Evolutionary conservation across 1,284 basidiomycete species (phyloP), one percentile per base, ranked within the genome.

Genomic region (Schizophyllum amplum): DNA sequence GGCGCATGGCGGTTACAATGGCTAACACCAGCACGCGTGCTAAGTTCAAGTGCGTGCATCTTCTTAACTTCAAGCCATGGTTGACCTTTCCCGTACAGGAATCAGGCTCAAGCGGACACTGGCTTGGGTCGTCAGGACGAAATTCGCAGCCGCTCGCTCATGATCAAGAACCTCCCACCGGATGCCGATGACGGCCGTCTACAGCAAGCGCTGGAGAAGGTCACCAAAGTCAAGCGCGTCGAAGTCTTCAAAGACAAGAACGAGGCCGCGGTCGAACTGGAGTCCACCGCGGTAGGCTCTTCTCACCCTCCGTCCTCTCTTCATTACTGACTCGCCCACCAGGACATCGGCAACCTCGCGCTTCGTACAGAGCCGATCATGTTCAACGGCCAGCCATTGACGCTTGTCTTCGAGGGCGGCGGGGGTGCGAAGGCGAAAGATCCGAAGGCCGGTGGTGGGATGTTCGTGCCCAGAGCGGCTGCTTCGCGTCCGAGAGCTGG

Each of bases 171-270:
- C 52, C 75, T 98, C n/a, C 90, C 91, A 2, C 64, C 78, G 2
- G 68, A 64, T 6, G 72, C 75, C 33, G 91, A 95, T 66, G 94
- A 97, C 68, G 94, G 89, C 0, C 74, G 97, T 1, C 70, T 98
- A 23, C 94, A 98, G 65, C 94, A 98, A 74, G 74, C 75, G 0
- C 73, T 98, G 5, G 91, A 94, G 68, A 94, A 92, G 70, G 70
- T 88, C 51, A 82, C 82, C 0, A 70, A 75, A 4, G 84, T 97
- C 24, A 84, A 80, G 55, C 81, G 89, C 1, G 79, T 96, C 0
- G 90, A 94, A 65, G 76, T 95, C 1, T 88, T 92, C 62, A 69
- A 72, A 6, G 80, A 84, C 55, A 72, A 70, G 51, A 72, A 77
- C 17, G 86, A 94, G 67, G 94, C 93, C 1, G 72, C 89, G 1